Evolutionary conservation across 1,139 yeast species (phyloP).

Genomic region (Saccharomyces hybrid): DNA sequence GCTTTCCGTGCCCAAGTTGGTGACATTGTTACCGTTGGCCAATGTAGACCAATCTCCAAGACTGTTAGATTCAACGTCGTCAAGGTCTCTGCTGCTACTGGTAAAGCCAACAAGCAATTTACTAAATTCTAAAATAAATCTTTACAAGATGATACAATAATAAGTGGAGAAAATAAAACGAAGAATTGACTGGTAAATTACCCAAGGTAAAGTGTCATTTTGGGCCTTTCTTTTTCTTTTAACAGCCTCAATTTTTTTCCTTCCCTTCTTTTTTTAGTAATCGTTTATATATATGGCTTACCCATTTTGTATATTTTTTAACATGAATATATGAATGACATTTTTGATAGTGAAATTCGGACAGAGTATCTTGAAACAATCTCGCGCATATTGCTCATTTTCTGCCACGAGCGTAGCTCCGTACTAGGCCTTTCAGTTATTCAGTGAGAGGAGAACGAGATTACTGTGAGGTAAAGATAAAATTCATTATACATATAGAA

Average conservation of each 20-base stretch:
- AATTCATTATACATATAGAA: not conserved
- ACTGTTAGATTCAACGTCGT: too few relatives aligned
- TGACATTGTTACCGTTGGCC: too few relatives aligned
- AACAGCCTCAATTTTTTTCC: not conserved
- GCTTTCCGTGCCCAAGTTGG: too few relatives aligned
- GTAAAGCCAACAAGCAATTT: too few relatives aligned
- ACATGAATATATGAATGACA: not conserved
- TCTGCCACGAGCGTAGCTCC: not conserved
- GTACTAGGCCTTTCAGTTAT: not conserved
- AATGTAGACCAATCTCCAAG: too few relatives aligned
- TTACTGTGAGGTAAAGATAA: not conserved
- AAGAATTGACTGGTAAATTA: not conserved
- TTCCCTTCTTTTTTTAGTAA: not conserved
- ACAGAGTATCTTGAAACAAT: not conserved
- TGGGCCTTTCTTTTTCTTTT: not conserved
- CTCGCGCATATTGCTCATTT: not conserved
- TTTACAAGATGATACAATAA: not conserved
- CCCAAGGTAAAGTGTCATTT: not conserved
- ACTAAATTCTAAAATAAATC: conserved; percentile 32
- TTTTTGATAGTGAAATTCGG: not conserved
- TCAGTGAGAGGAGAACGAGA: not conserved
- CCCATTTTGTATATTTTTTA: not conserved
- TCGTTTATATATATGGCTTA: not conserved
- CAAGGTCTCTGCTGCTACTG: too few relatives aligned
- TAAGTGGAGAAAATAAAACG: not conserved